Conservation (phyloP, 768 basidiomycete genomes). For the Podaxis sp. region DNA sequence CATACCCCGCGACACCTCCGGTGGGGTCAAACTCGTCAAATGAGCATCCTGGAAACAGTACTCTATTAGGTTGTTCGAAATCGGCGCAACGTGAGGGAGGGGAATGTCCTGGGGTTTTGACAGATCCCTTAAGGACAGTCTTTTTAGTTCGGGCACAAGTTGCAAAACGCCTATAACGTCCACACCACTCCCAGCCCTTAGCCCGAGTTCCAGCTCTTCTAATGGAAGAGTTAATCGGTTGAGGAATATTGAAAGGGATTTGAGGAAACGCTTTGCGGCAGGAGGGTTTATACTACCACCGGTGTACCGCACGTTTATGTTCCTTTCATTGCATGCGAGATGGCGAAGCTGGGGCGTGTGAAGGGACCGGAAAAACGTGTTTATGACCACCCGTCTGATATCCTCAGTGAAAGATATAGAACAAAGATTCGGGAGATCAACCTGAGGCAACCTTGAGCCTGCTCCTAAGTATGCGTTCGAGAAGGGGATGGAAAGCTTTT, state of each 20-base stretch:
- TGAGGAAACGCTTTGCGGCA: background rate
- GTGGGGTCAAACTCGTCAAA: background rate
- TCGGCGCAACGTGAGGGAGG: too few relatives aligned
- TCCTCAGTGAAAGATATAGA: background rate
- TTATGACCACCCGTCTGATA: background rate
- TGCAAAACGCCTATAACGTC: background rate
- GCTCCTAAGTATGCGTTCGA: too few relatives aligned
- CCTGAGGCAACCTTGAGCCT: too few relatives aligned
- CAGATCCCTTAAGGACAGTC: background rate
- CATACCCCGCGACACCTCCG: background rate
- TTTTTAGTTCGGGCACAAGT: background rate
- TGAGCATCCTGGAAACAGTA: background rate
- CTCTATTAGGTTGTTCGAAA: background rate
- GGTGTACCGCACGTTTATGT: too few relatives aligned
- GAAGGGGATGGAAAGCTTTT: too few relatives aligned
- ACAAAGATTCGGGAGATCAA: too few relatives aligned
- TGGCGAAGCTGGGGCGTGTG: constrained; percentile 1
- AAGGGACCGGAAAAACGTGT: background rate
- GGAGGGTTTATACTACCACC: too few relatives aligned
- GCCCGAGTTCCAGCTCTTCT: background rate
- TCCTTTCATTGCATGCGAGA: background rate
- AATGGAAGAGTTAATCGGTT: background rate
- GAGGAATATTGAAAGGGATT: background rate
- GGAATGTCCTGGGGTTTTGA: background rate
- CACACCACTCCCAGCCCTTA: background rate